Evolutionary conservation across 1,284 basidiomycete species (phyloP), one percentile per base, ranked within the genome.

Genomic region (Thelephora terrestris): DNA sequence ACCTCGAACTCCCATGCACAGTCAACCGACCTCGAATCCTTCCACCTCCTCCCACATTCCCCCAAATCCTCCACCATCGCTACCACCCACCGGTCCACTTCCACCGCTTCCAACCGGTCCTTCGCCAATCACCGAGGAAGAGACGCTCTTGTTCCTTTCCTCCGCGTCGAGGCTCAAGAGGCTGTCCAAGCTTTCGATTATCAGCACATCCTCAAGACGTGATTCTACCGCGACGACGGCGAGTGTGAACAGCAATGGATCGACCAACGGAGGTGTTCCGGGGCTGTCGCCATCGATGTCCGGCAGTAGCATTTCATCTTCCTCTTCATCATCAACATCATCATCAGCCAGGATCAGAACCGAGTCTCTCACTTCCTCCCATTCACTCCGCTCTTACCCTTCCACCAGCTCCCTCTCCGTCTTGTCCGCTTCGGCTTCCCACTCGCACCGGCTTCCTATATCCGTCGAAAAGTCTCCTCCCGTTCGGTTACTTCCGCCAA

Each of bases 61-160:
- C 40, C 49, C 54, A 17, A 69, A 68, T 50, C 72, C 68, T 1
- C 73, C 73, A 2, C 71, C 66, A 2, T 68, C 66, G 5, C 64
- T 62, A 1, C 76, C 76, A 0, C 76, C 76, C 0, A 63, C 65
- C 1, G 50, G 64, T 0, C 75, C 73, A 0, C 67, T 78, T 12
- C 75, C 76, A 0, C 75, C 76, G 1, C 57, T 78, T 6, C 76
- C 76, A 3, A 12, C 29, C 29, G 74, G 71, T 9, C 74, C 71
- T 0, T 75, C 71, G 1, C 67, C 70, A 14, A 68, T 75, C 36
- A 65, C 71, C 3, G 68, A 72, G 45, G 65, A 70, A 36, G 74
- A 75, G 36, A 65, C 67, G 10, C 64, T 74, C 20, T 57, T 69
- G 47, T 64, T 73, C 34, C 67, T 73, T 47, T 61, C 64, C 35